These are phyloP conservation scores for Proliferodiscus dingleyae DNA, from an alignment of 2,329 filamentous ascomycete genomes.

Conservation along the genomic window DNA sequence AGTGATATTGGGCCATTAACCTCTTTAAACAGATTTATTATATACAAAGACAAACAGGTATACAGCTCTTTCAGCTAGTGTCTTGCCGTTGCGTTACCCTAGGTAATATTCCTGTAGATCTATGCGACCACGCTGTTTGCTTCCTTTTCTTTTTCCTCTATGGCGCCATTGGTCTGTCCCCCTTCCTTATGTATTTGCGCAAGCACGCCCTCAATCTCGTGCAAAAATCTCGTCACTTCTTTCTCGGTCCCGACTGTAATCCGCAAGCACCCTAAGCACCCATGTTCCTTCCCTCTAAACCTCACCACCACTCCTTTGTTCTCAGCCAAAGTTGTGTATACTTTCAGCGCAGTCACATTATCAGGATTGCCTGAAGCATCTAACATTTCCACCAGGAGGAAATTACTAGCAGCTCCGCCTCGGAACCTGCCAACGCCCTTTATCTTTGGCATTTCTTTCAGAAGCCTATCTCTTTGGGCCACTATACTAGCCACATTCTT, in stretches of 20 bases:
- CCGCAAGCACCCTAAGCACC: slow-evolving; percentile 81
- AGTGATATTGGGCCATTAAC: no score
- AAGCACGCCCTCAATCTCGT: slow-evolving; percentile 49
- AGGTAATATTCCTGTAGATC: no score
- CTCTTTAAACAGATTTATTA: no score
- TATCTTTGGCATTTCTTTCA: slow-evolving; percentile 68
- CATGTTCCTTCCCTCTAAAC: slow-evolving; percentile 88
- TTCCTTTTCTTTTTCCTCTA: no score
- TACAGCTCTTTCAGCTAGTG: no score
- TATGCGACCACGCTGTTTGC: no score
- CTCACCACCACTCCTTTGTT: slow-evolving; percentile 84
- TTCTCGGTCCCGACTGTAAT: slow-evolving; percentile 88
- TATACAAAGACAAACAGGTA: no score
- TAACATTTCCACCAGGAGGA: slow-evolving; percentile 84
- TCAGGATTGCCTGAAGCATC: slow-evolving; percentile 68
- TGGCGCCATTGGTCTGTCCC: no score
- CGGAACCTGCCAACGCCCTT: slow-evolving; percentile 74
- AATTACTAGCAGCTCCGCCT: slow-evolving; percentile 81
- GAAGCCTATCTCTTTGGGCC: slow-evolving; percentile 69
- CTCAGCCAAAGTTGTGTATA: slow-evolving; percentile 84
- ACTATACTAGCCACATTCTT: slow-evolving; percentile 65
- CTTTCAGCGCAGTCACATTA: slow-evolving; percentile 70
- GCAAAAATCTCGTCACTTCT: slow-evolving; percentile 76
- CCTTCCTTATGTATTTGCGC: slow-evolving; percentile 8
- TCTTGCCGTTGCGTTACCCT: no score